These are phyloP conservation scores for Botrytis squamosa DNA, from an alignment of 2,329 filamentous ascomycete genomes.

Conservation along the genomic window DNA sequence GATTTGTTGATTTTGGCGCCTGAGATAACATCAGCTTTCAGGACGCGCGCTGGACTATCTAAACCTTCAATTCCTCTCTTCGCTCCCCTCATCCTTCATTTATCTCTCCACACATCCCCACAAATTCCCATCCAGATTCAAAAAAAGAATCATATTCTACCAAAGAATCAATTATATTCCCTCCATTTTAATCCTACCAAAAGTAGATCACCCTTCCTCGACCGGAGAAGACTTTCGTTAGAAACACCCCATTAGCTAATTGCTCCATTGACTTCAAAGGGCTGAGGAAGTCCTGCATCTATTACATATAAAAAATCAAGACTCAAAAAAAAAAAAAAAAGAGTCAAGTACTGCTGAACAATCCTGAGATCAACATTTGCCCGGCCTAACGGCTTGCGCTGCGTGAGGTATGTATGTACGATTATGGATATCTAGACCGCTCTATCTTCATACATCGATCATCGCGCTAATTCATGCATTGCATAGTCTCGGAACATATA, in stretches of 20 bases:
- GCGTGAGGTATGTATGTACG: conserved; percentile 72
- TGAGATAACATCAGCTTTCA: conserved; percentile 17
- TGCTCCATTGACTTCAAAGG: conserved; percentile 25
- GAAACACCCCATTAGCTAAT: neutral
- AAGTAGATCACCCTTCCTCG: conserved; percentile 8
- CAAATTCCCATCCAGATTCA: neutral
- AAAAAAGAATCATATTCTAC: neutral
- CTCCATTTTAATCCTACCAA: neutral
- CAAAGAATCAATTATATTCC: neutral
- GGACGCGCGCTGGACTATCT: conserved; percentile 13
- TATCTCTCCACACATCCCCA: conserved; percentile 19
- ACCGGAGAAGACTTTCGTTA: conserved; percentile 16
- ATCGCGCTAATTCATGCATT: conserved; percentile 15
- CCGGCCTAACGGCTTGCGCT: conserved; percentile 82
- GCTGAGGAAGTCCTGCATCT: conserved; percentile 34
- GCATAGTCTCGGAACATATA: conserved; percentile 49
- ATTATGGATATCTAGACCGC: conserved; percentile 10
- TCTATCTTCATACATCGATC: conserved; percentile 11
- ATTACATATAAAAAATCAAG: conserved; percentile 23
- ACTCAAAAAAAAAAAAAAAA: conserved; percentile 37
- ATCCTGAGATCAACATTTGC: conserved; percentile 49
- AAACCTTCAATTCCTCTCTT: conserved; percentile 14
- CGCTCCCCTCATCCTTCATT: neutral
- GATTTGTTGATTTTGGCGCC: conserved; percentile 21
- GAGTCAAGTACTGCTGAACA: conserved; percentile 51